Percentiles rank a stretch among this genome's conserved stretches.
These are phyloP conservation scores for Apiotrichum mycotoxinovorans DNA, from an alignment of 1,284 basidiomycete genomes.

Conservation along the genomic window DNA sequence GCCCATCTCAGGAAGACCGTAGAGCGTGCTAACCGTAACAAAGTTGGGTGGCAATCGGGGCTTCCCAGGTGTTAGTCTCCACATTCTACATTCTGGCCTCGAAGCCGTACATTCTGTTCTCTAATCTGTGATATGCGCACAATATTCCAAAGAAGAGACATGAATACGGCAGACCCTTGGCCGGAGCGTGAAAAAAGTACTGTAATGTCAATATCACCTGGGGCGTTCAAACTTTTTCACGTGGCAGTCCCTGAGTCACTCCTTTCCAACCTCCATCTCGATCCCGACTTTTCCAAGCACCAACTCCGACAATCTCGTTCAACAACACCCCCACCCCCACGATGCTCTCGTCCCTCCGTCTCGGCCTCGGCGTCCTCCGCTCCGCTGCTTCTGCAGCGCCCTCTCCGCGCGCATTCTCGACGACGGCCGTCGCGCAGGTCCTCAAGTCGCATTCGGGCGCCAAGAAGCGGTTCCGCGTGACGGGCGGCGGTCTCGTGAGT, in stretches of 20 bases:
- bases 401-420: conserved; percentile 15
- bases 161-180: too few relatives aligned
- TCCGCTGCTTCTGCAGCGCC: not conserved
- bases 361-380: conserved; percentile 4
- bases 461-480: conserved; percentile 36
- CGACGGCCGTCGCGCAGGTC: conserved; percentile 16
- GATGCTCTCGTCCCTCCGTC: conserved; percentile 8
- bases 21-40: too few relatives aligned
- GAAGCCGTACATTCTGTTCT: too few relatives aligned
- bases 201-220: too few relatives aligned
- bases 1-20: too few relatives aligned
- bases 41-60: too few relatives aligned
- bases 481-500: conserved; percentile 14
- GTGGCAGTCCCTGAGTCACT: not conserved
- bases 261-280: not conserved
- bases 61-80: too few relatives aligned
- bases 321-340: not conserved
- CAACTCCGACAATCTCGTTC: not conserved
- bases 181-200: too few relatives aligned
- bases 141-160: too few relatives aligned
- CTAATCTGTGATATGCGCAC: too few relatives aligned
- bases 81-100: too few relatives aligned
- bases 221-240: not conserved
- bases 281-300: not conserved
- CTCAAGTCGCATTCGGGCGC: conserved; percentile 38